A percentile compares a stretch with the other conserved stretches of the same genome.
phyloP scores from a whole-genome alignment of 129 eudicot genomes.

The Calendula officinalis region DNA sequence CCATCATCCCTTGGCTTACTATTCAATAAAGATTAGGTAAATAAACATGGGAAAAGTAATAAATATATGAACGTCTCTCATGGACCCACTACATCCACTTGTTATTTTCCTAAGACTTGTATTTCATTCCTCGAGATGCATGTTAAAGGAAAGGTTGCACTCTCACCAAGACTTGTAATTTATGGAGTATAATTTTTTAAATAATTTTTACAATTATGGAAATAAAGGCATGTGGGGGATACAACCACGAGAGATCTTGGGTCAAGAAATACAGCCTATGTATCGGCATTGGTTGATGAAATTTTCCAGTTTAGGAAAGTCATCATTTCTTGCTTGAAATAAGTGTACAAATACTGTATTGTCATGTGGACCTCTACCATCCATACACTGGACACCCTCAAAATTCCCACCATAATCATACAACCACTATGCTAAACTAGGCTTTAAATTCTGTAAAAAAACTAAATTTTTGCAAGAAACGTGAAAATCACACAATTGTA shows the following conservation, averaged over 20 bases:
- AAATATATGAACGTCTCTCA: background rate
- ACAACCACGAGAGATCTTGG: slow-evolving; percentile 42
- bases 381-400: slow-evolving; percentile 35
- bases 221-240: slow-evolving; percentile 50
- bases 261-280: slow-evolving; percentile 29
- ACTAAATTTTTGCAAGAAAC: too few species aligned
- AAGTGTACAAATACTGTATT: slow-evolving; percentile 6
- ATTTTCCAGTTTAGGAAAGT: slow-evolving; percentile 46
- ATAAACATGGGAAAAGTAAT: slow-evolving; percentile 20
- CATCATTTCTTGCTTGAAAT: slow-evolving; percentile 23
- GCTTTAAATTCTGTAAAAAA: too few species aligned
- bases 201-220: slow-evolving; percentile 2
- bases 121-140: slow-evolving; percentile 66
- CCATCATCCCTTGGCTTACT: background rate
- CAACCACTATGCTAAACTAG: slow-evolving; percentile 17
- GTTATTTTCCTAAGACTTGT: slow-evolving; percentile 22
- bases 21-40: slow-evolving; percentile 16
- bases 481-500: too few species aligned
- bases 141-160: slow-evolving; percentile 41
- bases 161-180: slow-evolving; percentile 29
- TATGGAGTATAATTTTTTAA: background rate
- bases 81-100: slow-evolving; percentile 20
- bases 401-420: slow-evolving; percentile 32
- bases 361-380: slow-evolving; percentile 50
- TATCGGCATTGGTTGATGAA: slow-evolving; percentile 24